Evolutionary conservation across 2,329 filamentous ascomycete genomes (phyloP).

Genomic region (Trichoderma semiorbis): DNA sequence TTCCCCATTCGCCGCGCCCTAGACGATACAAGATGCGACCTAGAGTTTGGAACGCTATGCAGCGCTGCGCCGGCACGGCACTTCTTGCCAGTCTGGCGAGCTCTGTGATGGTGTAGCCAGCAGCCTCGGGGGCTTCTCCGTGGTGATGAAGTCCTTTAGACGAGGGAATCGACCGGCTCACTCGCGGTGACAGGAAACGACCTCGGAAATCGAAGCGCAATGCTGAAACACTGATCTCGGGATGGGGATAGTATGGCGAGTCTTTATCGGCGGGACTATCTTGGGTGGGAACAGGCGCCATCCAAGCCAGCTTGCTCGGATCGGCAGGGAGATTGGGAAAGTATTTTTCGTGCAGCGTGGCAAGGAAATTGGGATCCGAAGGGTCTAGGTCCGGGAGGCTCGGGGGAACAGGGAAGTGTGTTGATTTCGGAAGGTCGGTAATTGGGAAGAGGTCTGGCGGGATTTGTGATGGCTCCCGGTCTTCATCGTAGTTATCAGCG

Average conservation of each 20-base stretch:
- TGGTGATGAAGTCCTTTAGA: constrained; percentile 89
- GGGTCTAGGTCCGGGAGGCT: constrained; percentile 73
- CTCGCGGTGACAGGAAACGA: constrained; percentile 71
- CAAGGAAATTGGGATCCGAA: constrained; percentile 75
- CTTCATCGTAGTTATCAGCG: constrained; percentile 38
- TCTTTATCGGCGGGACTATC: constrained; percentile 63
- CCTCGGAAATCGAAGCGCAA: constrained; percentile 89
- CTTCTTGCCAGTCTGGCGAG: constrained; percentile 77
- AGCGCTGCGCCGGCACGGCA: constrained; percentile 79
- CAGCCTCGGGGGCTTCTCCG: constrained; percentile 84
- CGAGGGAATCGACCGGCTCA: constrained; percentile 69
- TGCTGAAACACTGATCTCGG: constrained; percentile 68
- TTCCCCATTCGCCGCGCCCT: constrained; percentile 68
- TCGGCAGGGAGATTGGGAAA: constrained; percentile 85
- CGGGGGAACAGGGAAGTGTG: constrained; percentile 60
- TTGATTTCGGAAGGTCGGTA: constrained; percentile 38
- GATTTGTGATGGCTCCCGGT: constrained; percentile 40
- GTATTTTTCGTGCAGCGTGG: constrained; percentile 84
- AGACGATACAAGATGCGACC: constrained; percentile 81
- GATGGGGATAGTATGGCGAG: constrained; percentile 78
- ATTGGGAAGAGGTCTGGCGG: constrained; percentile 43
- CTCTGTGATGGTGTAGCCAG: constrained; percentile 89
- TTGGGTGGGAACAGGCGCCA: constrained; percentile 67
- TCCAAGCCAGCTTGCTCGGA: constrained; percentile 84
- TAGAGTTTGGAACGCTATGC: constrained; percentile 86